These are phyloP conservation scores for Geotrichum reessii DNA, from an alignment of 1,139 yeast genomes.

Conservation along the genomic window DNA sequence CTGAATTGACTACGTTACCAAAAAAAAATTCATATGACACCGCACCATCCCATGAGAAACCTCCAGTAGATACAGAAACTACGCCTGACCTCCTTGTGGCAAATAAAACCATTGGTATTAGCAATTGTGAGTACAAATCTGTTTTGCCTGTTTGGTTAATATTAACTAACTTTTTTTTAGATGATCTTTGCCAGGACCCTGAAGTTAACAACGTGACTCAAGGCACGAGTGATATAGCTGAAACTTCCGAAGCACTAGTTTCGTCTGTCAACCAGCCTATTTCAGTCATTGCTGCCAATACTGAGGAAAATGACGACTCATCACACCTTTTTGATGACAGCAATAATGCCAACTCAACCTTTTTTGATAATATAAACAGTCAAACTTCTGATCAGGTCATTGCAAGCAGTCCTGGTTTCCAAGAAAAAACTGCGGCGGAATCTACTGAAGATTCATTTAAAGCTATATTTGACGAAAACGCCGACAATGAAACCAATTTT, in stretches of 20 bases:
- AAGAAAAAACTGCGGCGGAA: slow-evolving; percentile 12
- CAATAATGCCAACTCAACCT: not conserved
- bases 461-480: slow-evolving; percentile 6
- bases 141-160: not conserved
- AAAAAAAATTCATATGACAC: not conserved
- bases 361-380: not conserved
- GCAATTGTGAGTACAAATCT: not conserved
- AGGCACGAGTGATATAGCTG: not conserved
- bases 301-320: slow-evolving; percentile 17
- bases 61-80: not conserved
- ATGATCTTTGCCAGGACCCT: not conserved
- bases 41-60: not conserved
- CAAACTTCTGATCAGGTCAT: not conserved
- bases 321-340: not conserved
- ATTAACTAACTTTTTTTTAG: not conserved
- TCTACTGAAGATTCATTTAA: slow-evolving; percentile 5
- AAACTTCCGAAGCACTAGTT: not conserved
- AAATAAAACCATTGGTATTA: not conserved
- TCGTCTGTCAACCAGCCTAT: not conserved
- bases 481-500: not conserved
- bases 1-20: not conserved
- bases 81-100: not conserved
- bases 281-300: not conserved
- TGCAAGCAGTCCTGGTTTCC: not conserved
- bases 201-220: not conserved